A percentile compares a stretch with the other conserved stretches of the same genome.
Conservation (phyloP, 164 flowering plant genomes). For the Magnolia sinica region DNA sequence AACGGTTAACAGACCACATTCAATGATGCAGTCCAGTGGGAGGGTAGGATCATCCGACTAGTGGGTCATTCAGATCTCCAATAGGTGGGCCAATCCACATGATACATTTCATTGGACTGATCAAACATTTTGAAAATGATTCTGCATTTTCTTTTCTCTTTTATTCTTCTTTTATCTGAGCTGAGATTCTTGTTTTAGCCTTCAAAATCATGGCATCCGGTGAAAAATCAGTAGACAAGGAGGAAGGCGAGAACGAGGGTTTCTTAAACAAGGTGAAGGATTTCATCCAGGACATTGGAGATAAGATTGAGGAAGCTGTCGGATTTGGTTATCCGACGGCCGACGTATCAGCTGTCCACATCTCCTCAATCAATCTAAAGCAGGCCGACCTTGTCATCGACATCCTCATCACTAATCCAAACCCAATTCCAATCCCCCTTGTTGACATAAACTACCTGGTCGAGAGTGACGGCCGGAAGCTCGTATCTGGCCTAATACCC, state of each 20-base stretch:
- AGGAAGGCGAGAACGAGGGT: slow-evolving; percentile 18
- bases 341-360: slow-evolving; percentile 14
- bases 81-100: not conserved
- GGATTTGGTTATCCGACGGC: slow-evolving; percentile 28
- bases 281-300: slow-evolving; percentile 27
- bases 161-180: not conserved
- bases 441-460: slow-evolving; percentile 29
- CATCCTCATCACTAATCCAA: slow-evolving; percentile 21
- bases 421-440: slow-evolving; percentile 28
- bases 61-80: not conserved
- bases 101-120: not conserved
- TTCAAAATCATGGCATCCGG: slow-evolving; percentile 14
- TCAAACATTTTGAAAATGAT: not conserved
- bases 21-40: no score
- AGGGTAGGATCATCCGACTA: no score
- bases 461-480: slow-evolving; percentile 27
- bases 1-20: no score
- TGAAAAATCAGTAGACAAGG: slow-evolving; percentile 7
- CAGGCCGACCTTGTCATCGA: slow-evolving; percentile 23
- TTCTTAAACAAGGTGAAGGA: slow-evolving; percentile 21
- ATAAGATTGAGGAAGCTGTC: slow-evolving; percentile 25
- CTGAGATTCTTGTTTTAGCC: not conserved
- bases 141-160: not conserved
- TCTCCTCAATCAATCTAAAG: slow-evolving; percentile 18
- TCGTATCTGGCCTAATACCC: slow-evolving; percentile 24